Conservation (phyloP, 2,329 filamentous ascomycete species). For the Epichloe gansuensis region DNA sequence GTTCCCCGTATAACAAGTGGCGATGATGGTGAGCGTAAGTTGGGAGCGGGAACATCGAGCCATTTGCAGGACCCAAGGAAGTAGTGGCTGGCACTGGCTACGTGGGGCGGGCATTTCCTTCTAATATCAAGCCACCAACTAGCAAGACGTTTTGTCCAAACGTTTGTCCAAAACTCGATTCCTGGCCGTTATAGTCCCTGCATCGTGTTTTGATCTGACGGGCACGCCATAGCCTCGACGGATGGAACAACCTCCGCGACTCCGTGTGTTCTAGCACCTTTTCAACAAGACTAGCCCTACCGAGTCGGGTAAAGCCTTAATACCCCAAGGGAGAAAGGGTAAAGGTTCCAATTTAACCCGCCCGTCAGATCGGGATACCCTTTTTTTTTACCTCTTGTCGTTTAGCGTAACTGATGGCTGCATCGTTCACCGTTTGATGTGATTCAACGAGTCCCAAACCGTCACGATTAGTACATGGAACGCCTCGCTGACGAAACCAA, state of each 20-base stretch:
- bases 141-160: not conserved
- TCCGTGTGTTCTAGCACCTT: not conserved
- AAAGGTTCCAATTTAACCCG: too few relatives aligned
- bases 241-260: not conserved
- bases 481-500: not conserved
- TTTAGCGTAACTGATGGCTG: not conserved
- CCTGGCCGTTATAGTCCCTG: not conserved
- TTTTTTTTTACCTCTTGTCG: too few relatives aligned
- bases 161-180: not conserved
- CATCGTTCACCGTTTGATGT: not conserved
- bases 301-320: too few relatives aligned
- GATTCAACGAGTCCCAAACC: not conserved
- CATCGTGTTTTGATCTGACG: not conserved
- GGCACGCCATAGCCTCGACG: not conserved
- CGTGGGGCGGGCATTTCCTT: not conserved
- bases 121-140: not conserved
- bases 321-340: too few relatives aligned
- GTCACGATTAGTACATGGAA: not conserved
- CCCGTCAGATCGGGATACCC: too few relatives aligned
- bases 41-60: not conserved
- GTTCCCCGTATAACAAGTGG: not conserved
- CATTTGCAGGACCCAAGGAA: not conserved
- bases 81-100: not conserved
- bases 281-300: not conserved
- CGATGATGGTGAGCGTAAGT: not conserved